Conservation (phyloP, 2,329 filamentous ascomycete species). For the Aschersonia sp. region DNA sequence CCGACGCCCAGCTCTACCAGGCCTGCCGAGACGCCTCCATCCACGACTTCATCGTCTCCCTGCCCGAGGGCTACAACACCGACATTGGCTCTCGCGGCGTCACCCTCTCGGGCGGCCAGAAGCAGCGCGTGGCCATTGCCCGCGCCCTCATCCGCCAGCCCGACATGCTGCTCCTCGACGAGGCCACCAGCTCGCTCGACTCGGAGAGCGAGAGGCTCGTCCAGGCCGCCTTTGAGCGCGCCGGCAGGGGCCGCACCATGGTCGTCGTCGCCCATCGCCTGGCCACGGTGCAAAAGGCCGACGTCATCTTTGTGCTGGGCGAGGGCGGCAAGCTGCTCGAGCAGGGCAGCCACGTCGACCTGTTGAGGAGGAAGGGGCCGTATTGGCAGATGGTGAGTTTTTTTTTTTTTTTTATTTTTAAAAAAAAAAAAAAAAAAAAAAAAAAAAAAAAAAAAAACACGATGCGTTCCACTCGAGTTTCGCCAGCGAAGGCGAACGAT, state of each 20-base stretch:
- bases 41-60: conserved; percentile 53
- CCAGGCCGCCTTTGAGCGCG: conserved; percentile 52
- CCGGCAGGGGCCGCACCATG: conserved; percentile 46
- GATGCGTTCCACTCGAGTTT: no score
- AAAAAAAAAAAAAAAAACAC: no score
- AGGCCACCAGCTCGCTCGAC: conserved; percentile 58
- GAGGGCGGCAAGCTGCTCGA: conserved; percentile 42
- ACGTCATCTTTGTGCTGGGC: conserved; percentile 68
- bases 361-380: conserved; percentile 34
- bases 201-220: conserved; percentile 47
- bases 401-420: not conserved
- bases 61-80: conserved; percentile 55
- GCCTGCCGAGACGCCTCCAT: conserved; percentile 49
- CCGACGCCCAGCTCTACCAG: conserved; percentile 34
- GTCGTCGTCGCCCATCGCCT: conserved; percentile 66
- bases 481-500: no score
- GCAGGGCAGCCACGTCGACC: conserved; percentile 35
- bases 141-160: conserved; percentile 54
- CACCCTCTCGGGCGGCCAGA: conserved; percentile 55
- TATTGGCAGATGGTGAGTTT: conserved; percentile 43
- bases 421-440: no score
- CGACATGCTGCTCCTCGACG: conserved; percentile 52
- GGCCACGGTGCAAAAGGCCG: conserved; percentile 63
- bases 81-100: conserved; percentile 52
- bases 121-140: conserved; percentile 56